Evolutionary conservation across 164 flowering plant genomes (phyloP), one percentile per base, ranked within the genome.

Genomic region (Chimonanthus salicifolius): DNA sequence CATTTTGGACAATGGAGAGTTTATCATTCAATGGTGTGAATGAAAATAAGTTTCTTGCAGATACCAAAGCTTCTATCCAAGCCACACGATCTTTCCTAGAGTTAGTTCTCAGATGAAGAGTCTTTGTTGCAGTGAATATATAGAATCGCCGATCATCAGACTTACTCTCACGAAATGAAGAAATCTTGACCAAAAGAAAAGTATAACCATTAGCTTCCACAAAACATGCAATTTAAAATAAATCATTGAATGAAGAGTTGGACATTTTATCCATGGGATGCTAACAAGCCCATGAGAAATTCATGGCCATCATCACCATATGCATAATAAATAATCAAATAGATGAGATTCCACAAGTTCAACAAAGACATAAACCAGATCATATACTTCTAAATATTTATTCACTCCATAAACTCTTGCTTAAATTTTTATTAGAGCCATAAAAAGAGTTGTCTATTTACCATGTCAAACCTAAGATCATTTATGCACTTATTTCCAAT

Each of bases 101-200:
- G 72, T 78, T 84, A 47, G 96, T 89, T 80, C 96, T 86, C 75
- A 94, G 77, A 82, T 94, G 94, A 78, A 94, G 93, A 5, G 98
- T 90, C 82, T 94, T 94, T 46, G 96, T 94, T 7, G 94, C 96
- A 46, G 97, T 94, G 77, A 90, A 94, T 80, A 94, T 86, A 85
- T 94, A 94, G 68, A 94, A 94, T 67, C 89, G 77, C 72, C 86
- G 80, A 58, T 89, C 88, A 67, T 92, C 97, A 0, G 97, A 89
- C 74, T 77, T 92, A 85, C 98, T 94, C 83, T 89, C 97, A 11
- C 98, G 88, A 75, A 88, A 94, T 5, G 94, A 89, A 43, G 90
- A 89, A 68, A 89, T 80, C 97, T 91, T 82, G 67, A 51, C 16
- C 58, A 64, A 64, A 68, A 72, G 21, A 45, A 66, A 50, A 49